A percentile compares a stretch with the other conserved stretches of the same genome.
Evolutionary conservation across 140 eudicot genomes (phyloP).

Genomic region (Flaveria floridana): DNA sequence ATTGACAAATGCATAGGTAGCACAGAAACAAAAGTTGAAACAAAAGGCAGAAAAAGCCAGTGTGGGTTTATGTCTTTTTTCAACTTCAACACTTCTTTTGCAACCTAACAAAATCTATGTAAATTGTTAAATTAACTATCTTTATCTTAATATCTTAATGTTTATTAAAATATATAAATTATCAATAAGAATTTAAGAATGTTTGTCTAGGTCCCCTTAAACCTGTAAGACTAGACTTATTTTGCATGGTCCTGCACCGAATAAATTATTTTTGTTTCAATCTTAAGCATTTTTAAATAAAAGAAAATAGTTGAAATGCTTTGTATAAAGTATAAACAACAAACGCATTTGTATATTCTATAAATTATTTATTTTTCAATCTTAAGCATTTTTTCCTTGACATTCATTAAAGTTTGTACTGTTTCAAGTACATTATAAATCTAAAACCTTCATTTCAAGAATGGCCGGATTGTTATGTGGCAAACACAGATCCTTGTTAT

Average conservation of each 20-base stretch:
- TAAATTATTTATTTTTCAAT: too few relatives aligned
- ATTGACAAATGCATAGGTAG: conserved; percentile 83
- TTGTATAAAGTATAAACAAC: too few relatives aligned
- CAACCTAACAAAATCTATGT: conserved; percentile 25
- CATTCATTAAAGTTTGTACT: too few relatives aligned
- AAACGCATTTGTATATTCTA: too few relatives aligned
- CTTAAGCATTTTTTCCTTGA: too few relatives aligned
- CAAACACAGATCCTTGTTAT: too few relatives aligned
- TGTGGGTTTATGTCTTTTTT: conserved; percentile 68
- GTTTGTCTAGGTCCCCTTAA: conserved; percentile 23
- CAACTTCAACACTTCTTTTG: conserved; percentile 32
- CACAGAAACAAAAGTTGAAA: conserved; percentile 78
- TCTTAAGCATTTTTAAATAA: too few relatives aligned
- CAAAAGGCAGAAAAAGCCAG: conserved; percentile 77
- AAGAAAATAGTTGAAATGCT: too few relatives aligned
- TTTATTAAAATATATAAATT: not conserved
- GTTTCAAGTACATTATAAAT: too few relatives aligned
- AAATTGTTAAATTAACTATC: not conserved
- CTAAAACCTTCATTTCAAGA: too few relatives aligned
- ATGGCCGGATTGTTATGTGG: too few relatives aligned
- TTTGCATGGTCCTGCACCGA: not conserved
- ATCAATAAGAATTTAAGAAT: conserved; percentile 1
- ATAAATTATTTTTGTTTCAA: too few relatives aligned
- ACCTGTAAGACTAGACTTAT: not conserved
- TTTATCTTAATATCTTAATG: not conserved